Conservation (phyloP, 1,284 basidiomycete genomes). For the Leccinum laetum region DNA sequence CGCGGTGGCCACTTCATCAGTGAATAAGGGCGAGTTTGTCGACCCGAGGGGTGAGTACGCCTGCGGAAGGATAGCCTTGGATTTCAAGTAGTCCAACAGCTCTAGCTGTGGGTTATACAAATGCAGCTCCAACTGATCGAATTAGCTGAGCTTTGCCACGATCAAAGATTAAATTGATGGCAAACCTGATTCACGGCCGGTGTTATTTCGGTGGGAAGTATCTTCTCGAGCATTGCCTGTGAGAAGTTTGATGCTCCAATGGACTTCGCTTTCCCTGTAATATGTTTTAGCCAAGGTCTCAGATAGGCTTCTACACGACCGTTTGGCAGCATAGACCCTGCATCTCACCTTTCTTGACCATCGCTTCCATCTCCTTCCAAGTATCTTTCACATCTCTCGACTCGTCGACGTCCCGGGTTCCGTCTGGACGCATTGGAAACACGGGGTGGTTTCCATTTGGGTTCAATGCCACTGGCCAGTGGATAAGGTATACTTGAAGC, state of each 20-base stretch:
- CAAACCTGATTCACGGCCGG: slow-evolving; percentile 67
- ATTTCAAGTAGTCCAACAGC: slow-evolving; percentile 65
- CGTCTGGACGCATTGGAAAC: slow-evolving; percentile 69
- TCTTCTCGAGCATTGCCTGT: slow-evolving; percentile 59
- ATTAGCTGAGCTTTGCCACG: slow-evolving; percentile 10
- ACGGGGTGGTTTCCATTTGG: slow-evolving; percentile 72
- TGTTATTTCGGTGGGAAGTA: slow-evolving; percentile 54
- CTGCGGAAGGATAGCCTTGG: slow-evolving; percentile 71
- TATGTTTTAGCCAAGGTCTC: slow-evolving; percentile 15
- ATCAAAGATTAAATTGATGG: slow-evolving; percentile 1
- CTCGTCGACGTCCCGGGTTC: slow-evolving; percentile 65
- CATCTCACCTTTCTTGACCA: slow-evolving; percentile 58
- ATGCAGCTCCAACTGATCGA: slow-evolving; percentile 67
- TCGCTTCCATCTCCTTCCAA: slow-evolving; percentile 82
- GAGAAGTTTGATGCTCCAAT: slow-evolving; percentile 81
- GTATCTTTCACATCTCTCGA: slow-evolving; percentile 71
- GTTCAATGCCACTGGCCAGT: slow-evolving; percentile 83
- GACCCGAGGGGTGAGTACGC: slow-evolving; percentile 89
- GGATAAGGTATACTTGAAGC: slow-evolving; percentile 64
- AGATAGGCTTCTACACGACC: not conserved
- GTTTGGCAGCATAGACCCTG: not conserved
- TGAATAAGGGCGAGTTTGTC: slow-evolving; percentile 66
- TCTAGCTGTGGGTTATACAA: slow-evolving; percentile 78
- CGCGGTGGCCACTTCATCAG: slow-evolving; percentile 63
- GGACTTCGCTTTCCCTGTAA: slow-evolving; percentile 65